These are phyloP conservation scores for Epichloe bromicola DNA, from an alignment of 2,329 filamentous ascomycete species.

Conservation along the genomic window DNA sequence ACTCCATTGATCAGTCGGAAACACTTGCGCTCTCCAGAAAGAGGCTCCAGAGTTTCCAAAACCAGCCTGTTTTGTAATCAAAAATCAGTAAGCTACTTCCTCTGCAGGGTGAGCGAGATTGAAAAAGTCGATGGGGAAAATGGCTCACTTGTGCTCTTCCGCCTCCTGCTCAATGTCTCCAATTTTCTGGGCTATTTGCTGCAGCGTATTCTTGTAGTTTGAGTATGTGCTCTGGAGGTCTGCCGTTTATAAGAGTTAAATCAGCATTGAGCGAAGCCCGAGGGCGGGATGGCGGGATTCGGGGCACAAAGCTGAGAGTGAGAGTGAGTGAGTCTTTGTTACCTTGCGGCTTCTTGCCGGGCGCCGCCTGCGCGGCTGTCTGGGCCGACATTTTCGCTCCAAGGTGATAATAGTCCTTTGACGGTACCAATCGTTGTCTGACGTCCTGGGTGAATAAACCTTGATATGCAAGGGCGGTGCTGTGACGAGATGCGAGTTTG, in stretches of 20 bases:
- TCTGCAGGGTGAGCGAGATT: not conserved
- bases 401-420: too few relatives aligned
- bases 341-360: slow-evolving; percentile 66
- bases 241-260: slow-evolving; percentile 20
- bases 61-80: slow-evolving; percentile 54
- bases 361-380: slow-evolving; percentile 27
- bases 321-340: not conserved
- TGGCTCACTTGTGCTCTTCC: slow-evolving; percentile 85
- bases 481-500: not conserved
- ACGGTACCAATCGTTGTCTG: not conserved
- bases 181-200: slow-evolving; percentile 91
- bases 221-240: slow-evolving; percentile 71
- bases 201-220: slow-evolving; percentile 66
- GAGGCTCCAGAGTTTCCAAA: slow-evolving; percentile 75
- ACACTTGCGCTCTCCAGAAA: slow-evolving; percentile 80
- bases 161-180: slow-evolving; percentile 95
- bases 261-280: not conserved
- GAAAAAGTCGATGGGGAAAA: not conserved
- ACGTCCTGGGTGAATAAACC: not conserved
- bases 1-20: slow-evolving; percentile 99
- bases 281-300: not conserved
- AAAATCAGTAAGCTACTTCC: not conserved
- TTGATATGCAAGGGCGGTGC: not conserved
- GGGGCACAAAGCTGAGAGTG: too few relatives aligned
- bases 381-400: slow-evolving; percentile 8